phyloP scores from a whole-genome alignment of 345 rosid species.

The Garcia nutans region DNA sequence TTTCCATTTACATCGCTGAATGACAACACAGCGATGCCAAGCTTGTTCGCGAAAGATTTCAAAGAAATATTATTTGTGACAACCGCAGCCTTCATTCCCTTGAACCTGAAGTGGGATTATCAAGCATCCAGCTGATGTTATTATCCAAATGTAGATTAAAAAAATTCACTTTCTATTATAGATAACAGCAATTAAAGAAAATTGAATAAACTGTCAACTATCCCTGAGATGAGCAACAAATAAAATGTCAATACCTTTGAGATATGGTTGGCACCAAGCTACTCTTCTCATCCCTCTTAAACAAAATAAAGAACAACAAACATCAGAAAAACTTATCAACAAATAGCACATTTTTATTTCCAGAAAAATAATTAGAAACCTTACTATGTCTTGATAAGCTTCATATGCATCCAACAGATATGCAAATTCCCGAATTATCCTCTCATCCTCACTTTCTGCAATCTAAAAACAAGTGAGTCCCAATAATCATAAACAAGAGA shows the following conservation, averaged over 20 bases:
- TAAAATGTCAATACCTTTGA: conserved; percentile 47
- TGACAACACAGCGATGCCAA: conserved; percentile 50
- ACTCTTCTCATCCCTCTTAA: conserved; percentile 37
- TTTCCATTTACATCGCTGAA: conserved; percentile 35
- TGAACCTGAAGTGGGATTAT: conserved; percentile 48
- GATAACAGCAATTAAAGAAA: background rate
- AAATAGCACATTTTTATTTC: background rate
- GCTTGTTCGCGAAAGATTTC: conserved; percentile 51
- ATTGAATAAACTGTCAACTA: conserved; percentile 17
- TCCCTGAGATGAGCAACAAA: conserved; percentile 45
- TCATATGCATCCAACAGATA: conserved; percentile 61
- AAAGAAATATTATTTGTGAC: conserved; percentile 45
- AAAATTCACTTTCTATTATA: background rate
- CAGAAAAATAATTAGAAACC: conserved; percentile 9
- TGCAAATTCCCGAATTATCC: conserved; percentile 72
- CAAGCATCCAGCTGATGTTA: conserved; percentile 1
- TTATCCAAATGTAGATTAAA: background rate
- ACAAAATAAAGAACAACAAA: conserved; percentile 16
- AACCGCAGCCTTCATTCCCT: conserved; percentile 80
- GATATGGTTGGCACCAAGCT: conserved; percentile 39
- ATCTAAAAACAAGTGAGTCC: conserved; percentile 40
- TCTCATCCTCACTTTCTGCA: conserved; percentile 83
- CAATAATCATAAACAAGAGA: conserved; percentile 18
- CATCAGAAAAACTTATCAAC: conserved; percentile 3
- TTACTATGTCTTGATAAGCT: conserved; percentile 45